Evolutionary conservation across 2,329 filamentous ascomycete species (phyloP), one percentile per base, ranked within the genome.

Genomic region (Phialemoniopsis sp.): DNA sequence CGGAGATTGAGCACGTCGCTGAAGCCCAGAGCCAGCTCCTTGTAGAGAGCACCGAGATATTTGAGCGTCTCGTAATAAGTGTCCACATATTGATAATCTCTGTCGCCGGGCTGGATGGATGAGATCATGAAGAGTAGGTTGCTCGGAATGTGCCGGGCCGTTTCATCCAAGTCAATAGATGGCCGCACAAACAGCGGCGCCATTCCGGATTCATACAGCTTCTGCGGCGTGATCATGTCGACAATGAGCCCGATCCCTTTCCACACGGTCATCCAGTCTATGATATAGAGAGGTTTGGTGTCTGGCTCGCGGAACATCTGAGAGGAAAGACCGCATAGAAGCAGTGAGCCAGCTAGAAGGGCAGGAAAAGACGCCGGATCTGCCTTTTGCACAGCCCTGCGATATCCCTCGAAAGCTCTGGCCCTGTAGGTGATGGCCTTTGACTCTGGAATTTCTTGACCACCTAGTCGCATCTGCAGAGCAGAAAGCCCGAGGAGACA

Each of bases 261-360:
- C 73, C 74, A 80, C 12, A 79, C 61, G 4, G 67, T 48, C 56
- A 78, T 72, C 74, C 76, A 80, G 50, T 78, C 68, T 33, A 78
- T 53, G 21, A 78, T 66, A 47, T 70, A 76, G 3, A 78, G 60
- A 2, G 65, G 62, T 33, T 59, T 62, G 14, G 55, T 54, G 35
- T 68, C 60, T 0, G 59, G 53, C n/a, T 74, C 69, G 4, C 72
- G 66, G 50, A 79, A 78, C 38, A 58, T 59, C 39, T 75, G 62
- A 5, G 71, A 71, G 9, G 72, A 68, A 5, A 78, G 56, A 6
- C 66, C 73, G 18, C 67, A 69, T 42, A 77, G 63, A 13, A 80
- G 52, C 8, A 79, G 59, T 2, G 75, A 76, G 41, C 66, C 67
- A 29, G 66, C 67, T 29, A 78, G 53, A 9, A 80, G 54, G n/a